Percentiles rank a stretch among this genome's conserved stretches.
Conservation (phyloP, 805 yeast species). For the Alloascoidea africana region DNA sequence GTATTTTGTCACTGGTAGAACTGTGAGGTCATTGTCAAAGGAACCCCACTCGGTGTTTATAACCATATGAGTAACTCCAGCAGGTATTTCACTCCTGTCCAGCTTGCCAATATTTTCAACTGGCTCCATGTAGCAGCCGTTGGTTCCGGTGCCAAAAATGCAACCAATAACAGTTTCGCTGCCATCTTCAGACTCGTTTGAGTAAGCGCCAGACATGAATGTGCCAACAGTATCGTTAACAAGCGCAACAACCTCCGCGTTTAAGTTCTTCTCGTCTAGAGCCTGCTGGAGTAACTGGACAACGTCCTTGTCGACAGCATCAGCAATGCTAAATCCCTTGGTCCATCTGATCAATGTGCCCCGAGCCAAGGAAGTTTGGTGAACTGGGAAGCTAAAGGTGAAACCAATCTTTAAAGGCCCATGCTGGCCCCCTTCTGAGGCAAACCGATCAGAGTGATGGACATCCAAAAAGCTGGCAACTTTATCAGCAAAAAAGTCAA, state of each 20-base stretch:
- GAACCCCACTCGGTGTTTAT: conserved; percentile 98
- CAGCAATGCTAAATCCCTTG: conserved; percentile 81
- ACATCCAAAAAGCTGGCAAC: conserved; percentile 47
- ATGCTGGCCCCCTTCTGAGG: conserved; percentile 13
- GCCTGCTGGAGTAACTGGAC: conserved; percentile 58
- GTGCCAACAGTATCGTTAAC: conserved; percentile 97
- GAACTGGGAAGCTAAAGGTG: conserved; percentile 88
- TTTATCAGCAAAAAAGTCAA: conserved; percentile 60
- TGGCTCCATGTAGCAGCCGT: conserved; percentile 84
- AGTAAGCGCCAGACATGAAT: conserved; percentile 72
- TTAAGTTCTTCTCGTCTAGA: conserved; percentile 40
- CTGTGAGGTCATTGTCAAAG: conserved; percentile 68
- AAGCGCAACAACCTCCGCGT: conserved; percentile 60
- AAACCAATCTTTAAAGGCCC: conserved; percentile 62
- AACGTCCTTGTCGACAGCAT: conserved; percentile 75
- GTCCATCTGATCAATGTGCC: conserved; percentile 93
- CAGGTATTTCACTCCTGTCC: conserved; percentile 23
- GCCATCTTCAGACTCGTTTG: conserved; percentile 38
- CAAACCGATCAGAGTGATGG: conserved; percentile 39
- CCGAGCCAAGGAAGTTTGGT: conserved; percentile 63
- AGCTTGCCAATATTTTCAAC: conserved; percentile 63
- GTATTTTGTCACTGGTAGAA: conserved; percentile 65
- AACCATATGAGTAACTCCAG: conserved; percentile 41
- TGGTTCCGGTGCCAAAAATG: conserved; percentile 95
- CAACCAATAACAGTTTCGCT: conserved; percentile 77